Conservation (phyloP, 768 basidiomycete genomes). For the Xerocomus potaroensis region DNA sequence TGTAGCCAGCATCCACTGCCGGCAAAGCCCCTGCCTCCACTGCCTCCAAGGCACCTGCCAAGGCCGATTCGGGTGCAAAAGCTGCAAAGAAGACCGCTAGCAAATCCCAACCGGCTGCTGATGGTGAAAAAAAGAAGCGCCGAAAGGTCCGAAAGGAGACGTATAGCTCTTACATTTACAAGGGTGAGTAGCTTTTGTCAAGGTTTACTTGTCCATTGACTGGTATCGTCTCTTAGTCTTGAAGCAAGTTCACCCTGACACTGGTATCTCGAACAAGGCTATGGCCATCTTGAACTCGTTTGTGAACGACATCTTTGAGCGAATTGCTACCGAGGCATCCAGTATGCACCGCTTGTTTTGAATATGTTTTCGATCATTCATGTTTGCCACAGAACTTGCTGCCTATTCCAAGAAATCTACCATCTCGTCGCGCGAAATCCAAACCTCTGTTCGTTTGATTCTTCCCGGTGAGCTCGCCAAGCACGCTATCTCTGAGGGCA, state of each 20-base stretch:
- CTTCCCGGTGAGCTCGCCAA: constrained; percentile 83
- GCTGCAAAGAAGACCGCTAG: constrained; percentile 60
- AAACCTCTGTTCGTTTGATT: constrained; percentile 79
- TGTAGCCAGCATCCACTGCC: constrained; percentile 39
- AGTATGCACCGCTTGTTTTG: constrained; percentile 38
- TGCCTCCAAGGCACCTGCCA: constrained; percentile 56
- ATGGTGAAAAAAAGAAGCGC: constrained; percentile 76
- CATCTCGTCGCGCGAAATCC: constrained; percentile 88
- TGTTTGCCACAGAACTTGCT: constrained; percentile 57
- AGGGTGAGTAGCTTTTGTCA: constrained; percentile 41
- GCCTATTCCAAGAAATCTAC: constrained; percentile 88
- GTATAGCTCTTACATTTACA: constrained; percentile 84
- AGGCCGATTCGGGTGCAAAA: constrained; percentile 40
- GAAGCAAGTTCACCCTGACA: constrained; percentile 91
- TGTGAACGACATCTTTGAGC: constrained; percentile 82
- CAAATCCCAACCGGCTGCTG: constrained; percentile 47
- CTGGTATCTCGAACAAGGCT: constrained; percentile 89
- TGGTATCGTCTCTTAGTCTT: constrained; percentile 45
- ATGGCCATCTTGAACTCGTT: constrained; percentile 84
- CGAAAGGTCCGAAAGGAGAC: constrained; percentile 79
- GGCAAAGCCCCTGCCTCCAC: constrained; percentile 47
- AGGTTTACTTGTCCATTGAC: background rate
- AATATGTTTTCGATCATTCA: background rate
- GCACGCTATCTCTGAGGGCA: constrained; percentile 86
- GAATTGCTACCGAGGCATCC: constrained; percentile 70